Percentiles rank a stretch among this genome's conserved stretches.
These are phyloP conservation scores for Hansenula lynferdii DNA, from an alignment of 1,139 yeast genomes.

Conservation along the genomic window DNA sequence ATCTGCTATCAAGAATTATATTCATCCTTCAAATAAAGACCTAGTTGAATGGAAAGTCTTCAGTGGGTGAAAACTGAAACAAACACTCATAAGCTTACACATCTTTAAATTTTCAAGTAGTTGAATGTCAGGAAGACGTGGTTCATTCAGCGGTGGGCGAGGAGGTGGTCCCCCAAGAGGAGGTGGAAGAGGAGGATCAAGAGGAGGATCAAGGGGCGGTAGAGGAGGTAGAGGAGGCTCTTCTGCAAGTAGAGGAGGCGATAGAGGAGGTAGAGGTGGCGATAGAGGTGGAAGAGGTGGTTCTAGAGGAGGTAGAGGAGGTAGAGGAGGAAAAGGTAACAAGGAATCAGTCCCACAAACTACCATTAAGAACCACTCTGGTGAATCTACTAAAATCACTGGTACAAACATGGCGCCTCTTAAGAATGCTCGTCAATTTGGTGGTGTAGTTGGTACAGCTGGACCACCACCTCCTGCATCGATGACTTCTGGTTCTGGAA, in stretches of 20 bases:
- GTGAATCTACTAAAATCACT: slow-evolving; percentile 6
- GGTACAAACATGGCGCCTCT: slow-evolving; percentile 14
- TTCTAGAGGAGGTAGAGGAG: slow-evolving; percentile 2
- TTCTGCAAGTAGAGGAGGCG: not conserved
- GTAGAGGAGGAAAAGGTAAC: slow-evolving; percentile 2
- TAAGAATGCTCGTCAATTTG: slow-evolving; percentile 10
- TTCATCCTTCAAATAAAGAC: too few relatives aligned
- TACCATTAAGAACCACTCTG: not conserved
- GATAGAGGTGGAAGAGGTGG: slow-evolving; percentile 5
- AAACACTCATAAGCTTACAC: too few relatives aligned
- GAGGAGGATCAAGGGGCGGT: not conserved
- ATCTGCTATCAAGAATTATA: too few relatives aligned
- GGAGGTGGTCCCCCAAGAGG: slow-evolving; percentile 1
- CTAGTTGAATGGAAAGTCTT: too few relatives aligned
- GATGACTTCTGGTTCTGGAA: too few relatives aligned
- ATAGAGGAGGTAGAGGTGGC: not conserved
- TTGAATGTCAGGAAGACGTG: slow-evolving; percentile 2
- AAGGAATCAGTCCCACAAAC: not conserved
- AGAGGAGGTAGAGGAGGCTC: not conserved
- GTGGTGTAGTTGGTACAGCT: not conserved
- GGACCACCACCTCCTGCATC: slow-evolving; percentile 1
- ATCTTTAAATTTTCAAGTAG: too few relatives aligned
- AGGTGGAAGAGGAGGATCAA: not conserved
- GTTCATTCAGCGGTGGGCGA: slow-evolving; percentile 1
- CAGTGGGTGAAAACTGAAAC: too few relatives aligned